These are phyloP conservation scores for Trichoderma semiorbis DNA, from an alignment of 2,329 filamentous ascomycete species.

Conservation along the genomic window DNA sequence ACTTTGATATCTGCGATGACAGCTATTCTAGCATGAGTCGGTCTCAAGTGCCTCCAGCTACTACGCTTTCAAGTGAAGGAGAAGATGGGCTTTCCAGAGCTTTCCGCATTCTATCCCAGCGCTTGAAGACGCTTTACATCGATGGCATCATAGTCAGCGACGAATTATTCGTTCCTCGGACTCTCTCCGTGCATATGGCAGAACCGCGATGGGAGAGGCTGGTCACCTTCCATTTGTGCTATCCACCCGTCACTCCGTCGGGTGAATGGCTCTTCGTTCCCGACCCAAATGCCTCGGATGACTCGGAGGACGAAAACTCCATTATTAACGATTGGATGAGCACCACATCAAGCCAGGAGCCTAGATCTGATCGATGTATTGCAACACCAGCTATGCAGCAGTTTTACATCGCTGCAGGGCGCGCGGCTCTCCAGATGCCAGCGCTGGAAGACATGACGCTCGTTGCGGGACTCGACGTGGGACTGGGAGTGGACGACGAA, in stretches of 20 bases:
- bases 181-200: not conserved
- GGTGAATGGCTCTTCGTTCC: not conserved
- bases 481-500: not conserved
- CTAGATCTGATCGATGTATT: not conserved
- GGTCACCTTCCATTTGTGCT: not conserved
- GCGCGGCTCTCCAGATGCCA: not conserved
- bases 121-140: not conserved
- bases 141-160: not conserved
- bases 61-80: not conserved
- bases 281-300: not conserved
- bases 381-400: not conserved
- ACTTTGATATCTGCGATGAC: not conserved
- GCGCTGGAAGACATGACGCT: not conserved
- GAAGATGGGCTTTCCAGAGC: not conserved
- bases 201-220: not conserved
- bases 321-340: not conserved
- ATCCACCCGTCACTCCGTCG: not conserved
- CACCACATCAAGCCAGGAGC: not conserved
- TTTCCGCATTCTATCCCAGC: not conserved
- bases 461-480: not conserved
- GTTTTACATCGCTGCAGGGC: not conserved
- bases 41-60: not conserved
- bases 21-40: not conserved
- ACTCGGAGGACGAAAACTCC: not conserved
- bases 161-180: not conserved